These are phyloP conservation scores for Leptodermis oblonga DNA, from an alignment of 257 asterid genomes.

Conservation along the genomic window DNA sequence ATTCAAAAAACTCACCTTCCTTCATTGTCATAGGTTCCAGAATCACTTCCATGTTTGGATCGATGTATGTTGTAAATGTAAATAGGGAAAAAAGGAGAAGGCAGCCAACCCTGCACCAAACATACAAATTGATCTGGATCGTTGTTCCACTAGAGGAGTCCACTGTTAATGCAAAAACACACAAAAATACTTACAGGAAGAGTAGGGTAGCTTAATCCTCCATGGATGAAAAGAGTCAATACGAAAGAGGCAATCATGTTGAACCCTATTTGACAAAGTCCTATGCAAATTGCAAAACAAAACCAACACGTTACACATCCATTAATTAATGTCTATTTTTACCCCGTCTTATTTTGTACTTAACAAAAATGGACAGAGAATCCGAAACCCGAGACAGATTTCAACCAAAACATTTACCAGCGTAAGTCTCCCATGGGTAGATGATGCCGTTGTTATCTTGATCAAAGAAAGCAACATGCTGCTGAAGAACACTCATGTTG, in stretches of 20 bases:
- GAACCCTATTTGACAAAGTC: slow-evolving; percentile 69
- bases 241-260: slow-evolving; percentile 51
- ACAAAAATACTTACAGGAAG: slow-evolving; percentile 56
- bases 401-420: slow-evolving; percentile 21
- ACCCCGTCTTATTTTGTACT: too few species aligned
- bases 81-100: slow-evolving; percentile 68
- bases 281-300: slow-evolving; percentile 14
- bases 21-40: slow-evolving; percentile 69
- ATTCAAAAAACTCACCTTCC: slow-evolving; percentile 53
- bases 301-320: too few species aligned
- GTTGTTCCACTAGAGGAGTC: too few species aligned
- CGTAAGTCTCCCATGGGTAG: slow-evolving; percentile 69
- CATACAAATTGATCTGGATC: too few species aligned
- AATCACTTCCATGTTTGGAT: slow-evolving; percentile 78
- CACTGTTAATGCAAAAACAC: too few species aligned
- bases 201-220: slow-evolving; percentile 59
- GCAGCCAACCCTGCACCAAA: slow-evolving; percentile 60
- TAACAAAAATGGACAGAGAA: too few species aligned
- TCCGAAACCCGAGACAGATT: too few species aligned
- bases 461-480: slow-evolving; percentile 77
- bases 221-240: slow-evolving; percentile 43
- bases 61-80: slow-evolving; percentile 65
- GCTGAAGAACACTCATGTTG: slow-evolving; percentile 73
- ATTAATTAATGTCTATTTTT: too few species aligned
- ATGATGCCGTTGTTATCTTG: slow-evolving; percentile 74